Conservation (phyloP, 495 filamentous ascomycete species). For the Talaromyces ruber region DNA sequence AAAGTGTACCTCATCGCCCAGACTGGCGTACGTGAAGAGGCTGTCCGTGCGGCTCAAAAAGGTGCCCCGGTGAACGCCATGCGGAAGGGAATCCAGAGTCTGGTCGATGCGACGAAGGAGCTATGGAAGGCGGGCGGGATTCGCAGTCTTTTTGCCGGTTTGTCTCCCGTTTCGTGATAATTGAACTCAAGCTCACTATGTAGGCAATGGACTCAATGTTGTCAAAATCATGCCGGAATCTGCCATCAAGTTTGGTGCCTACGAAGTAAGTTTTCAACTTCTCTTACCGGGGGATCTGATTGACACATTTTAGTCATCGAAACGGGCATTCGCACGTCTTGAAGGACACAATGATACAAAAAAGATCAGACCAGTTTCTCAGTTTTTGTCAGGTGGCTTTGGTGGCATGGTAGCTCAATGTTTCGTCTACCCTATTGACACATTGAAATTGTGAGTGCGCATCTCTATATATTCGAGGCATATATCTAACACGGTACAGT, state of each 20-base stretch:
- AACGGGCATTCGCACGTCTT: conserved; percentile 73
- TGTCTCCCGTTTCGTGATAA: conserved; percentile 13
- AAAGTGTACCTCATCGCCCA: conserved; percentile 97
- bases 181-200: conserved; percentile 3
- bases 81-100: conserved; percentile 55
- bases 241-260: conserved; percentile 93
- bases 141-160: conserved; percentile 90
- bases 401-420: conserved; percentile 94
- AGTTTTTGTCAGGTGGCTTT: conserved; percentile 83
- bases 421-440: conserved; percentile 93
- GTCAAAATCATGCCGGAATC: conserved; percentile 98
- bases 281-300: conserved; percentile 10
- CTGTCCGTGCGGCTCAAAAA: conserved; percentile 58
- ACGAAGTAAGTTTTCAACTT: conserved; percentile 49
- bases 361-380: conserved; percentile 69
- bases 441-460: conserved; percentile 75
- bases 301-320: conserved; percentile 54
- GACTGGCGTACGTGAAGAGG: conserved; percentile 53
- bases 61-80: conserved; percentile 60
- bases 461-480: neutral
- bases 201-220: conserved; percentile 95
- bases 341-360: conserved; percentile 84
- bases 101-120: conserved; percentile 61
- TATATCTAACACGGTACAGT: conserved; percentile 21
- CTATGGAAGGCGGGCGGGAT: conserved; percentile 85